These are phyloP conservation scores for Rhodosporidiobolus sp. DNA, from an alignment of 768 basidiomycete genomes.

Conservation along the genomic window DNA sequence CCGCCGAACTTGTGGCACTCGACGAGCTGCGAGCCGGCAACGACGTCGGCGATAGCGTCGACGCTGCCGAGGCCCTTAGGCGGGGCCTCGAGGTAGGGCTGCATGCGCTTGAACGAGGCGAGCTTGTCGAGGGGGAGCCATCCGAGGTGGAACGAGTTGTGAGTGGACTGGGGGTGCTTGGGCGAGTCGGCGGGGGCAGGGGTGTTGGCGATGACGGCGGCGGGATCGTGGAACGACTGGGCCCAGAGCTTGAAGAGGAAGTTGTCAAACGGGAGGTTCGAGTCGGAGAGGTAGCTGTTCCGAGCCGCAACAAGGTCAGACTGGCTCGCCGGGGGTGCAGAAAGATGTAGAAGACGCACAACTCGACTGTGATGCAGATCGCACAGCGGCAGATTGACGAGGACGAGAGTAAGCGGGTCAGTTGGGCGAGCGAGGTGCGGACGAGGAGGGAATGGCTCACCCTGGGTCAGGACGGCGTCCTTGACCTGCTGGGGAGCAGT, in stretches of 20 bases:
- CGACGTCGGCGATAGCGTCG: constrained; percentile 68
- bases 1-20: constrained; percentile 34
- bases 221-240: constrained; percentile 32
- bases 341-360: neutral
- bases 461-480: constrained; percentile 36
- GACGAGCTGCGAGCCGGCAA: constrained; percentile 54
- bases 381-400: neutral
- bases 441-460: neutral
- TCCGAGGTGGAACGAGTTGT: constrained; percentile 49
- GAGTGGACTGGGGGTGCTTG: constrained; percentile 19
- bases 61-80: constrained; percentile 52
- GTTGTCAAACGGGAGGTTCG: constrained; percentile 65
- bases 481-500: neutral
- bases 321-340: too few relatives aligned
- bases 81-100: constrained; percentile 57
- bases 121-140: constrained; percentile 87
- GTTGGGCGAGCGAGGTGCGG: neutral
- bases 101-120: constrained; percentile 93
- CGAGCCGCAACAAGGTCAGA: neutral
- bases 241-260: constrained; percentile 40
- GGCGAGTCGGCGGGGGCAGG: constrained; percentile 24
- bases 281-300: constrained; percentile 87
- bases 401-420: neutral
- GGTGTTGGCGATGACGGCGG: constrained; percentile 28
- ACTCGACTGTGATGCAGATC: neutral